These are phyloP conservation scores for Tuber melanosporum DNA, from an alignment of 495 filamentous ascomycete species.

Conservation along the genomic window DNA sequence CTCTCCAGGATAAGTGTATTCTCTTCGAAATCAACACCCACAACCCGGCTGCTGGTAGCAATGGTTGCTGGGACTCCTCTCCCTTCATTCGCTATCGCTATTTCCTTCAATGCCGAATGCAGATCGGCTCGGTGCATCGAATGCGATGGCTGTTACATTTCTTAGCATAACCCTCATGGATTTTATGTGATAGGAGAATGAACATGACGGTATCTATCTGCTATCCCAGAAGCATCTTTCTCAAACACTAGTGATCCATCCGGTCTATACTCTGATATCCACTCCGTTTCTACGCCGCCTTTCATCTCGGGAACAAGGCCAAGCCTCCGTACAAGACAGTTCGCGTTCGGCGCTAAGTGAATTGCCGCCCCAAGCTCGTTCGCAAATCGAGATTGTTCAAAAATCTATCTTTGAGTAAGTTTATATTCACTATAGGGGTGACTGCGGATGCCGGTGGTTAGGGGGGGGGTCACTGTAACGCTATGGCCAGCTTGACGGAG, in stretches of 20 bases:
- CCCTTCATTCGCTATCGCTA: conserved; percentile 44
- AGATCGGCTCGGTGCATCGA: conserved; percentile 51
- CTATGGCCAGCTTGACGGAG: conserved; percentile 51
- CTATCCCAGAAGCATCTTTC: conserved; percentile 23
- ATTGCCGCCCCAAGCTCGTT: conserved; percentile 55
- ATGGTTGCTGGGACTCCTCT: conserved; percentile 48
- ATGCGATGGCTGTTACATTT: conserved; percentile 49
- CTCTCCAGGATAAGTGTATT: conserved; percentile 47
- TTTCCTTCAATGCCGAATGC: conserved; percentile 47
- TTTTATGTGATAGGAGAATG: background rate
- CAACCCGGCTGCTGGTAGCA: conserved; percentile 45
- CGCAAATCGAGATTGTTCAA: conserved; percentile 51
- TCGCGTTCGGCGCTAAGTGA: conserved; percentile 52
- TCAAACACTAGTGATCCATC: conserved; percentile 16
- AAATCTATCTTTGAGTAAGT: conserved; percentile 44
- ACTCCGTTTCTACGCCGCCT: conserved; percentile 6
- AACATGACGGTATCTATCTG: conserved; percentile 18
- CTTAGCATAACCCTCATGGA: conserved; percentile 29
- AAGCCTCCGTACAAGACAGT: conserved; percentile 47
- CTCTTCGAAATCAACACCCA: conserved; percentile 46
- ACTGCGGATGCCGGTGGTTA: background rate
- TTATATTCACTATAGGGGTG: background rate
- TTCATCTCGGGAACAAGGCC: conserved; percentile 41
- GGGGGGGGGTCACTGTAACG: conserved; percentile 45
- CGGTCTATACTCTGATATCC: conserved; percentile 13